phyloP scores from a whole-genome alignment of 2,329 filamentous ascomycete species.

The Pseudocercospora macadamiae region DNA sequence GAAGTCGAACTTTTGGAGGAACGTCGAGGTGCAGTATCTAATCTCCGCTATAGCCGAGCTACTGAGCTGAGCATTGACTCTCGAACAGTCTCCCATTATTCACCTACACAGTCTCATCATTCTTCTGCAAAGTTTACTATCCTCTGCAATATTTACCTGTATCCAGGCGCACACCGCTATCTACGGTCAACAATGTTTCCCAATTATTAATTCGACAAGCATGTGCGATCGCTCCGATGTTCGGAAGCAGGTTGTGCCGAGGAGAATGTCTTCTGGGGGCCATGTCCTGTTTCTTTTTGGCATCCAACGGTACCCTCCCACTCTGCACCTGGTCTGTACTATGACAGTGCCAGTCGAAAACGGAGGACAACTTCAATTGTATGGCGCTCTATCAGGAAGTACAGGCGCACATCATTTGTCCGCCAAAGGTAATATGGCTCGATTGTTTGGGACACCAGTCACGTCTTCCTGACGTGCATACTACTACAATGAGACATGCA shows the following conservation, averaged over 20 bases:
- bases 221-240: neutral
- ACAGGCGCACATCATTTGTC: neutral
- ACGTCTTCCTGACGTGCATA: constrained; percentile 1
- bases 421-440: neutral
- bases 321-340: neutral
- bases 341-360: neutral
- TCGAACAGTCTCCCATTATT: too few relatives aligned
- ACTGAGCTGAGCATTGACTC: too few relatives aligned
- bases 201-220: too few relatives aligned
- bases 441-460: neutral
- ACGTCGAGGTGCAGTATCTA: too few relatives aligned
- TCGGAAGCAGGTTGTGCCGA: neutral
- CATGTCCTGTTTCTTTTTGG: neutral
- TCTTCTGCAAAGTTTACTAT: too few relatives aligned
- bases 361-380: neutral
- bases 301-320: neutral
- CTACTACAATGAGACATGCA: neutral
- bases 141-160: too few relatives aligned
- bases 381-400: neutral
- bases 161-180: too few relatives aligned
- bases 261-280: neutral
- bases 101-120: too few relatives aligned
- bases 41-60: too few relatives aligned
- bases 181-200: too few relatives aligned
- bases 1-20: too few relatives aligned